phyloP scores from a whole-genome alignment of 1,139 yeast genomes.

The Candida tunisiensis region DNA sequence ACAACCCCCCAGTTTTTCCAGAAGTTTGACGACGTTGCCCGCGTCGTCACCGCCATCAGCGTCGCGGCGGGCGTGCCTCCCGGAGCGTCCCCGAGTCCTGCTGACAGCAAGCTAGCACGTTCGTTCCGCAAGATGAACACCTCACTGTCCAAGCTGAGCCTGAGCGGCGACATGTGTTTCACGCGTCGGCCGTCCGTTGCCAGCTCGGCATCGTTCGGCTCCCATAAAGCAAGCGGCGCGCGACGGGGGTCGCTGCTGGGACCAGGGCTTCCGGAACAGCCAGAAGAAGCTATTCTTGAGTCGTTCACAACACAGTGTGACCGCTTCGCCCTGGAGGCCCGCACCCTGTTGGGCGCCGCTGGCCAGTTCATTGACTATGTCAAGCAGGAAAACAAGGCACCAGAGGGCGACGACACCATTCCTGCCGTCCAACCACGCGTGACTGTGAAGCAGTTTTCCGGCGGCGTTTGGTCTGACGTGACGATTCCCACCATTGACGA shows the following conservation, averaged over 20 bases:
- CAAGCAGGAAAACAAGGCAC: no score
- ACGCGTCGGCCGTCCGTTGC: neutral
- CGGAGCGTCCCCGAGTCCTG: conserved; percentile 11
- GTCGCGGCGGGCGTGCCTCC: conserved; percentile 12
- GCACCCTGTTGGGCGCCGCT: no score
- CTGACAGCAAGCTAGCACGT: conserved; percentile 8
- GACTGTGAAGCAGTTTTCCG: no score
- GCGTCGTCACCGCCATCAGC: conserved; percentile 1
- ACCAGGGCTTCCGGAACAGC: neutral
- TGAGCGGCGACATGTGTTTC: conserved; percentile 7
- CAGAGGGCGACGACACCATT: no score
- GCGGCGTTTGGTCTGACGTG: no score
- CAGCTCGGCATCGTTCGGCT: neutral
- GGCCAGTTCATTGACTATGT: no score
- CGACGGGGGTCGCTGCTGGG: neutral
- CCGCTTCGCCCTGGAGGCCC: neutral
- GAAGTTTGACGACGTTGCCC: no score
- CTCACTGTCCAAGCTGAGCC: conserved; percentile 9
- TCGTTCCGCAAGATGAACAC: conserved; percentile 11
- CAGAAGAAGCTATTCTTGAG: neutral
- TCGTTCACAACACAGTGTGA: neutral
- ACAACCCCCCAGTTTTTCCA: no score
- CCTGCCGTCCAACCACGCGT: no score
- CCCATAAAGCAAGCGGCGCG: neutral
- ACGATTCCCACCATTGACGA: no score